These are phyloP conservation scores for Rutidosis leptorrhynchoides DNA, from an alignment of 129 eudicot species.

Conservation along the genomic window DNA sequence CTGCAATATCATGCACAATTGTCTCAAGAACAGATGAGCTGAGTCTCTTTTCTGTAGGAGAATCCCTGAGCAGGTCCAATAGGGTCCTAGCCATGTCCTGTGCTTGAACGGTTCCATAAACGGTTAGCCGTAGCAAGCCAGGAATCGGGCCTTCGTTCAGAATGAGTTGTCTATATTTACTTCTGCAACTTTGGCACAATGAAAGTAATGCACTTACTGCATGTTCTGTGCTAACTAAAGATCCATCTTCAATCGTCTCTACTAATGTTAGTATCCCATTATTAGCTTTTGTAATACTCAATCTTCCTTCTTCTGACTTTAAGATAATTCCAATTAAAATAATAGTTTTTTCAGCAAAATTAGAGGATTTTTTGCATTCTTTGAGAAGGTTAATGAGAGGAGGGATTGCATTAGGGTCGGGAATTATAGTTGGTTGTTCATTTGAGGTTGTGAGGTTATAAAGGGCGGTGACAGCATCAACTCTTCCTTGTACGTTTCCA, in stretches of 20 bases:
- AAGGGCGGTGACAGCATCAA: slow-evolving; percentile 80
- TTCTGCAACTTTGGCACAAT: slow-evolving; percentile 53
- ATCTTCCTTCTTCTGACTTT: slow-evolving; percentile 54
- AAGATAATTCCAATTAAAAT: slow-evolving; percentile 52
- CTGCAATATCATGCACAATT: slow-evolving; percentile 58
- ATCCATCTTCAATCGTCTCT: slow-evolving; percentile 80
- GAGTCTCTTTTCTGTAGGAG: slow-evolving; percentile 48
- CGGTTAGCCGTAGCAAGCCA: slow-evolving; percentile 65
- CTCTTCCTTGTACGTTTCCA: slow-evolving; percentile 69
- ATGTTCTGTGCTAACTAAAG: slow-evolving; percentile 57
- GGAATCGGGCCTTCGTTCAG: slow-evolving; percentile 88
- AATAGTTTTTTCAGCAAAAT: slow-evolving; percentile 76
- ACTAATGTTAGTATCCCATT: slow-evolving; percentile 69
- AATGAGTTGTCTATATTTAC: slow-evolving; percentile 61
- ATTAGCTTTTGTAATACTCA: slow-evolving; percentile 34
- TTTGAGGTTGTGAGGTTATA: slow-evolving; percentile 49
- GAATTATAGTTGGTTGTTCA: slow-evolving; percentile 30
- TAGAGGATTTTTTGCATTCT: slow-evolving; percentile 78
- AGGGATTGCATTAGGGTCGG: slow-evolving; percentile 56
- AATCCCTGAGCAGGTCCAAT: slow-evolving; percentile 61
- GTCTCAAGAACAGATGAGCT: slow-evolving; percentile 48
- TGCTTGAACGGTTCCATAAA: slow-evolving; percentile 62
- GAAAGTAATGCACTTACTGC: slow-evolving; percentile 74
- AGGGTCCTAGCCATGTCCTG: slow-evolving; percentile 64
- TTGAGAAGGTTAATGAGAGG: slow-evolving; percentile 68